Evolutionary conservation across 2,329 filamentous ascomycete genomes (phyloP).

Genomic region (Rutstroemia sydowiana): DNA sequence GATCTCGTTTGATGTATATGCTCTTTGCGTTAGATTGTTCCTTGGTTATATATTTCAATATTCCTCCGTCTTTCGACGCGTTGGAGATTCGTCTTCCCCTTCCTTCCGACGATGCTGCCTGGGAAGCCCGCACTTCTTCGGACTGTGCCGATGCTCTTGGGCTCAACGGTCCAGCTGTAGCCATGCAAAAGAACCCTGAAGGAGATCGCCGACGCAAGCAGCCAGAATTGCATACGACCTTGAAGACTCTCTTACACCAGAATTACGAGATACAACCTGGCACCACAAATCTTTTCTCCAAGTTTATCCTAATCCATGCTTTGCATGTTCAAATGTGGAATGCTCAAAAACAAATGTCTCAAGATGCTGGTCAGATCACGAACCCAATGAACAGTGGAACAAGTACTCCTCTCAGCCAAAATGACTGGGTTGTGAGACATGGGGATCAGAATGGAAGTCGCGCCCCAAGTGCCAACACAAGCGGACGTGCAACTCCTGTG

Average conservation of each 20-base stretch:
- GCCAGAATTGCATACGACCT: slow-evolving; percentile 52
- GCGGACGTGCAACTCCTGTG: slow-evolving; percentile 40
- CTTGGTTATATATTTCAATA: slow-evolving; percentile 65
- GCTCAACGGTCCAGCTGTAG: slow-evolving; percentile 49
- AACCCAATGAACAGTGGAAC: slow-evolving; percentile 34
- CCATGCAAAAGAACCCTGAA: slow-evolving; percentile 49
- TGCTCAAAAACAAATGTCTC: slow-evolving; percentile 38
- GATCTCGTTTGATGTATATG: slow-evolving; percentile 56
- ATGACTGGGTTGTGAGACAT: slow-evolving; percentile 47
- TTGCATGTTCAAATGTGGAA: slow-evolving; percentile 55
- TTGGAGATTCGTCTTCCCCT: slow-evolving; percentile 61
- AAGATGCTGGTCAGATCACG: slow-evolving; percentile 21
- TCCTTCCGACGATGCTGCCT: slow-evolving; percentile 65
- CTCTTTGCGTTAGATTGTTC: slow-evolving; percentile 58
- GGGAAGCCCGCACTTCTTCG: slow-evolving; percentile 54
- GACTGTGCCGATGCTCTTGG: slow-evolving; percentile 61
- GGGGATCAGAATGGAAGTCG: slow-evolving; percentile 36
- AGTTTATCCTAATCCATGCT: slow-evolving; percentile 66
- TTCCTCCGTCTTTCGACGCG: slow-evolving; percentile 52
- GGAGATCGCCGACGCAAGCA: slow-evolving; percentile 59
- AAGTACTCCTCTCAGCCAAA: slow-evolving; percentile 49
- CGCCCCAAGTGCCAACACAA: slow-evolving; percentile 39
- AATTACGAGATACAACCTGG: slow-evolving; percentile 54
- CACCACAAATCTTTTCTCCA: slow-evolving; percentile 64
- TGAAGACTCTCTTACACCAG: slow-evolving; percentile 53